Evolutionary conservation across 78 protist species (phyloP).

Genomic region (Dictyostelium intermedium): DNA sequence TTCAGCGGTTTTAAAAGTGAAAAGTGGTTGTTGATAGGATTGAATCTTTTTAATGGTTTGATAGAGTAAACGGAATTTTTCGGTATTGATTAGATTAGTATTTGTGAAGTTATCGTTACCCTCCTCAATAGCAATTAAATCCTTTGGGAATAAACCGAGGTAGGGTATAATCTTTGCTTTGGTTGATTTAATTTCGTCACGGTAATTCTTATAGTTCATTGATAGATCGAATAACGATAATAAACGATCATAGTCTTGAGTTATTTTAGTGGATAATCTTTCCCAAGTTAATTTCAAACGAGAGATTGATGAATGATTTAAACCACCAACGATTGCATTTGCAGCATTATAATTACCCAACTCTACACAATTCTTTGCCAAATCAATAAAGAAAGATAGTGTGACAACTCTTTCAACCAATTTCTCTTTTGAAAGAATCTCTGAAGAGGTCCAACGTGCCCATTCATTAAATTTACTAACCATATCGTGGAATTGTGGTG

Average conservation of each 20-base stretch:
- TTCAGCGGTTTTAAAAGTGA: not conserved
- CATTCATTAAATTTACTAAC: slow-evolving; percentile 59
- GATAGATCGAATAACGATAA: slow-evolving; percentile 21
- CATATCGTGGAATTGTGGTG: slow-evolving; percentile 69
- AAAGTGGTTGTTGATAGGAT: slow-evolving; percentile 56
- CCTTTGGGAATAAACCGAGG: slow-evolving; percentile 45
- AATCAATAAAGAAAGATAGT: slow-evolving; percentile 52
- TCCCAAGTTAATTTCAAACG: slow-evolving; percentile 63
- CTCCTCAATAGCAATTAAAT: slow-evolving; percentile 71
- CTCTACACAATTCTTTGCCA: slow-evolving; percentile 61
- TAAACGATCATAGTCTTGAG: slow-evolving; percentile 23
- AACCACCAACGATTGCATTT: slow-evolving; percentile 44
- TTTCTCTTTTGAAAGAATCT: slow-evolving; percentile 43
- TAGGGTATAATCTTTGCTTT: slow-evolving; percentile 39
- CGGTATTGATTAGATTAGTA: slow-evolving; percentile 34
- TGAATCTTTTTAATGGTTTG: slow-evolving; percentile 47
- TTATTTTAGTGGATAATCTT: slow-evolving; percentile 22
- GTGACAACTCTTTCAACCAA: slow-evolving; percentile 19
- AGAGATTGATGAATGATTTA: slow-evolving; percentile 24
- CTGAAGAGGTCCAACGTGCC: slow-evolving; percentile 52
- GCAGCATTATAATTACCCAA: slow-evolving; percentile 54
- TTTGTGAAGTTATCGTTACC: slow-evolving; percentile 47
- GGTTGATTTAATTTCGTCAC: slow-evolving; percentile 37
- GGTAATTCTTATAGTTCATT: slow-evolving; percentile 66
- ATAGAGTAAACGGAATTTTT: slow-evolving; percentile 66